Conservation (phyloP, 495 filamentous ascomycete genomes). For the Amniculicola lignicola region DNA sequence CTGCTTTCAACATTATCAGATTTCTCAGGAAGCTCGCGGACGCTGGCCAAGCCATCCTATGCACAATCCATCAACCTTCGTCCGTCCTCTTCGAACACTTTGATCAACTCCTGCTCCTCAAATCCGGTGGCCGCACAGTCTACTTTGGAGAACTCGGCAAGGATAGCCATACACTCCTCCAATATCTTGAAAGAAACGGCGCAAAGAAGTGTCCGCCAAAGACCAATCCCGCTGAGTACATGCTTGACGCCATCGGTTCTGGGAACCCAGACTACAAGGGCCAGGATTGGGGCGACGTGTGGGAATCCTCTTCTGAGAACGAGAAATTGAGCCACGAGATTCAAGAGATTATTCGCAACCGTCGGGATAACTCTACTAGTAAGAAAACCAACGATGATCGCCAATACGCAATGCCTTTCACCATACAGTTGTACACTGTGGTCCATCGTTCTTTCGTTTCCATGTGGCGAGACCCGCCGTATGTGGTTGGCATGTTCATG, state of each 20-base stretch:
- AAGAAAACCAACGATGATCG: slow-evolving; percentile 28
- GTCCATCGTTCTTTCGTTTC: slow-evolving; percentile 32
- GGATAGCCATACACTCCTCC: slow-evolving; percentile 54
- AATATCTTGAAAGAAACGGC: slow-evolving; percentile 64
- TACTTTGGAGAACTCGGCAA: slow-evolving; percentile 66
- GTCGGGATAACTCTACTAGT: slow-evolving; percentile 11
- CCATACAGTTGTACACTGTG: slow-evolving; percentile 33
- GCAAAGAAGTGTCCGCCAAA: slow-evolving; percentile 55
- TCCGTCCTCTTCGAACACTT: slow-evolving; percentile 71
- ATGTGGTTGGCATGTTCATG: slow-evolving; percentile 50
- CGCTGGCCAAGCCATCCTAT: slow-evolving; percentile 64
- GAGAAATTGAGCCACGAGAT: slow-evolving; percentile 32
- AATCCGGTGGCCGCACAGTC: slow-evolving; percentile 64
- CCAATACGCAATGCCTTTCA: slow-evolving; percentile 32
- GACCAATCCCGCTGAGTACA: slow-evolving; percentile 66
- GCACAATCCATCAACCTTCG: slow-evolving; percentile 77
- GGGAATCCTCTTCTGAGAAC: slow-evolving; percentile 50
- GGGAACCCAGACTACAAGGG: slow-evolving; percentile 61
- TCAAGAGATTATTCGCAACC: slow-evolving; percentile 28
- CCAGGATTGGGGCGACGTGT: slow-evolving; percentile 61
- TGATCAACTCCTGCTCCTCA: slow-evolving; percentile 66
- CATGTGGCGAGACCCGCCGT: slow-evolving; percentile 35
- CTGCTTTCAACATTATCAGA: slow-evolving; percentile 62
- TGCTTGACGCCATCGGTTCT: slow-evolving; percentile 65
- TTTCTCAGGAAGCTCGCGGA: slow-evolving; percentile 65